Base-by-base conservation (phyloP, 2,329 filamentous ascomycete genomes). In the Fusarium brevicatenulatum region DNA sequence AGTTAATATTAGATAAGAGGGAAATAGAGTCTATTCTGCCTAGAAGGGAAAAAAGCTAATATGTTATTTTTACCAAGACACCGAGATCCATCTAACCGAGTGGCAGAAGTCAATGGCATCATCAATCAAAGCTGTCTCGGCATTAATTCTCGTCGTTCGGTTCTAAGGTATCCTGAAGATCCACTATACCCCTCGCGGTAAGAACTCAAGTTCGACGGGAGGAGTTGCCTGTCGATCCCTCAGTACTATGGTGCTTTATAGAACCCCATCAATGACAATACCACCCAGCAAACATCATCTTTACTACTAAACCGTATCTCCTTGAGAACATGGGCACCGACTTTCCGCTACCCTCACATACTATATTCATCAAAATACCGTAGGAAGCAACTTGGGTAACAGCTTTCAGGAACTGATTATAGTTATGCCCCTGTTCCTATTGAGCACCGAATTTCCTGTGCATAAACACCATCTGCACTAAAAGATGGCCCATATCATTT, bases 131-230 rank as follows among this genome's bases (percentile, higher is more conserved):
- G n/a, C 21, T 54, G 43, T 42, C 55, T 63, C 32, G 55, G 63
- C 63, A 58, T 44, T 39, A 61, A 54, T 37, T 43, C 46, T 43
- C 54, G n/a, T 43, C 47, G 23, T 28, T 57, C 52, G 23, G 62
- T 32, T 56, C 49, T 60, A 47, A 28, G 19, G 44, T 21, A 44
- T 55, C 36, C 37, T 56, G 55, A 53, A 55, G 36, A 71, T 71
- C 37, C 57, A 54, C 50, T 28, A 28, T 53, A 40, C 34, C 34
- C 50, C 34, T 54, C 34, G 25, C 13, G 34, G 34, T 28, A 54
- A n/a, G 50, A 28, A 40, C 34, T 28, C 23, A 28, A 39, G 34
- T 30, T 40, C 12, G 30, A 34, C 16, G 21, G n/a, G 23, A 40
- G 23, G 25, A 40, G 36, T 37, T 21, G 34, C 50, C 23, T 54